Conservation (phyloP, 2,329 filamentous ascomycete species). For the Colletotrichum orchidophilum region DNA sequence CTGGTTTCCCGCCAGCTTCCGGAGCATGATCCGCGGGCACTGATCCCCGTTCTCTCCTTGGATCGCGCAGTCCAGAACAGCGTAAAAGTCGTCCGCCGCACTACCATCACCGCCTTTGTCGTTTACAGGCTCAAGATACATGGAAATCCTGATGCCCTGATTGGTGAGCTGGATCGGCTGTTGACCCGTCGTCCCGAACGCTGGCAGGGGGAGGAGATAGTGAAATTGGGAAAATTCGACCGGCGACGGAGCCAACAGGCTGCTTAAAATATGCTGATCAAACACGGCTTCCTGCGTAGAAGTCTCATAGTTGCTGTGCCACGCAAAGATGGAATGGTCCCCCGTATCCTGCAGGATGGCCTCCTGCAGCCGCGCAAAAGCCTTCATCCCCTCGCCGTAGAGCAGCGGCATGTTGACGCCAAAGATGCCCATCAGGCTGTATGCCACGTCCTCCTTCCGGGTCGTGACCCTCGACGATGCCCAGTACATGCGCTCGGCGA, state of each 20-base stretch:
- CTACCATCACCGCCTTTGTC: not conserved
- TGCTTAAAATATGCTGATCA: not conserved
- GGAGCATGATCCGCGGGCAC: not conserved
- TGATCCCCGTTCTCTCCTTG: not conserved
- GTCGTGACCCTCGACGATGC: constrained; percentile 37
- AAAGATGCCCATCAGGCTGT: constrained; percentile 41
- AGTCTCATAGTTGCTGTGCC: not conserved
- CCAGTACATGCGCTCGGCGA: constrained; percentile 42
- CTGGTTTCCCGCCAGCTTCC: not conserved
- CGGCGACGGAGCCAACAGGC: not conserved
- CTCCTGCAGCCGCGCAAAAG: constrained; percentile 36
- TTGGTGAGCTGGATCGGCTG: constrained; percentile 2
- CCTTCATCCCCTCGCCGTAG: constrained; percentile 40
- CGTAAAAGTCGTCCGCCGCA: not conserved
- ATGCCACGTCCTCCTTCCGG: constrained; percentile 38
- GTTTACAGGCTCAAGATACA: not conserved
- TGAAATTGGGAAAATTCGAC: not conserved
- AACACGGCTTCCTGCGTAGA: not conserved
- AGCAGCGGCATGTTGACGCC: constrained; percentile 39
- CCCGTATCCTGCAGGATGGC: constrained; percentile 38
- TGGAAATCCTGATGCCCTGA: not conserved
- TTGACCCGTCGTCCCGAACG: not conserved
- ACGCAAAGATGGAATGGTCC: constrained; percentile 9
- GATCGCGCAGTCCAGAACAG: not conserved
- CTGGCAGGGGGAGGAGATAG: not conserved